A percentile compares a stretch with the other conserved stretches of the same genome.
Evolutionary conservation across 2,329 filamentous ascomycete genomes (phyloP).

Genomic region (Taxawa tesnikishii): DNA sequence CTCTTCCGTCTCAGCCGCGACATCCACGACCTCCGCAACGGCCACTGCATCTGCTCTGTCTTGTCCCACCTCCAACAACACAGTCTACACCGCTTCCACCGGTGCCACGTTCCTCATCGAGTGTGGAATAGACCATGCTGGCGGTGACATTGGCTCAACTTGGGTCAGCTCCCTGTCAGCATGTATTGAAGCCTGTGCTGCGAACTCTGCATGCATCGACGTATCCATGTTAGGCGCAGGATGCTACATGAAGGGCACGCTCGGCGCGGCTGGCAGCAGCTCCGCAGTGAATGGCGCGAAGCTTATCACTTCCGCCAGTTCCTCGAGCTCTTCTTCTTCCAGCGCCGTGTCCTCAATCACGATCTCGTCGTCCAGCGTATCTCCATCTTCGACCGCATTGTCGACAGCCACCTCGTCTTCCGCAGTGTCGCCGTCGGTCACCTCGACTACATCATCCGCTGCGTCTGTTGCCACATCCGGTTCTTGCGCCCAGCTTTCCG

Average conservation of each 20-base stretch:
- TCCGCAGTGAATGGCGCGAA: constrained; percentile 16
- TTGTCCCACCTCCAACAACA: constrained; percentile 16
- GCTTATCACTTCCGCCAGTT: constrained; percentile 9
- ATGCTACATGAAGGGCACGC: constrained; percentile 9
- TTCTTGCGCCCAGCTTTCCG: too few relatives aligned
- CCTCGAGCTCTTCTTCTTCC: not conserved
- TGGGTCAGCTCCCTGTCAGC: constrained; percentile 9
- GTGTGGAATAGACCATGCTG: constrained; percentile 17
- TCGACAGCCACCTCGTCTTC: not conserved
- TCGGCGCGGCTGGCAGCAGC: constrained; percentile 10
- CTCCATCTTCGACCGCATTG: not conserved
- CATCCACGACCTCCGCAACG: constrained; percentile 7
- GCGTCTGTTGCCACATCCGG: too few relatives aligned
- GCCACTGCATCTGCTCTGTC: constrained; percentile 8
- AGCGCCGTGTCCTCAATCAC: not conserved
- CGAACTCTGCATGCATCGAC: constrained; percentile 11
- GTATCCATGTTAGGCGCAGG: constrained; percentile 12
- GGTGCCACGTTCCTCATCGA: constrained; percentile 12
- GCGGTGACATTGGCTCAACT: constrained; percentile 13
- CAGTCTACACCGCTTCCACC: constrained; percentile 10
- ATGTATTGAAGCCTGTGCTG: constrained; percentile 15
- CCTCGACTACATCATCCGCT: not conserved
- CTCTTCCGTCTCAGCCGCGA: not conserved
- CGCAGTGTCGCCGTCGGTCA: not conserved
- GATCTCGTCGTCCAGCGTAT: not conserved